These are phyloP conservation scores for Isoetes engelmannii DNA, from an alignment of 83 land plant genomes.

Conservation along the genomic window DNA sequence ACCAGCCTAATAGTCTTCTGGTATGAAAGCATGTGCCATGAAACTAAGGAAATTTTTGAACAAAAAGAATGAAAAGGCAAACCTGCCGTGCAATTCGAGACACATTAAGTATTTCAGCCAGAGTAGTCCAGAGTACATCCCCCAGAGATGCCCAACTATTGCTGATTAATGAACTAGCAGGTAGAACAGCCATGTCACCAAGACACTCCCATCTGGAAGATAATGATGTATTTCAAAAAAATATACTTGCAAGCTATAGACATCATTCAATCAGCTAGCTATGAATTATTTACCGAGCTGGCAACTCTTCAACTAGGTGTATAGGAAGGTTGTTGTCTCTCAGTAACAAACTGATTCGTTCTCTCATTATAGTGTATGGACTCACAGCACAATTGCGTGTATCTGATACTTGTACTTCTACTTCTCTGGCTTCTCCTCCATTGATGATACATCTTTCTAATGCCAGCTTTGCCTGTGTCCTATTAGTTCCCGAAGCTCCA, in stretches of 20 bases:
- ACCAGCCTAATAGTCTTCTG: too few species aligned
- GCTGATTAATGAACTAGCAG: constrained; percentile 51
- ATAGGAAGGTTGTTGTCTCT: constrained; percentile 35
- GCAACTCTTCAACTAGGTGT: constrained; percentile 55
- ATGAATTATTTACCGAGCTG: constrained; percentile 46
- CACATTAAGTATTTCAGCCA: constrained; percentile 57
- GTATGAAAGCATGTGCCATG: too few species aligned
- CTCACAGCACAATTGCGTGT: too few species aligned
- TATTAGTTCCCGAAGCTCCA: too few species aligned
- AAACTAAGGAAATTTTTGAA: too few species aligned
- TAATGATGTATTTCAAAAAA: constrained; percentile 1
- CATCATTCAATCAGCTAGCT: background rate
- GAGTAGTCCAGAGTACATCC: constrained; percentile 46
- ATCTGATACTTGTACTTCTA: too few species aligned
- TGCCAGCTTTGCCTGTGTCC: too few species aligned
- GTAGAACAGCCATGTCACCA: constrained; percentile 81
- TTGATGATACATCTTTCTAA: constrained; percentile 30
- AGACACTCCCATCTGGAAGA: constrained; percentile 77
- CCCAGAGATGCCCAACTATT: constrained; percentile 55
- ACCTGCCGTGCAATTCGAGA: constrained; percentile 80
- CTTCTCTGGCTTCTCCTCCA: too few species aligned
- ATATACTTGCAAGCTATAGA: constrained; percentile 2
- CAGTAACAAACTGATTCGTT: constrained; percentile 42
- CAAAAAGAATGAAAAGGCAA: background rate
- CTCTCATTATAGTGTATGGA: constrained; percentile 46